Evolutionary conservation across 2,329 filamentous ascomycete genomes (phyloP).

Genomic region (Aureobasidium lini): DNA sequence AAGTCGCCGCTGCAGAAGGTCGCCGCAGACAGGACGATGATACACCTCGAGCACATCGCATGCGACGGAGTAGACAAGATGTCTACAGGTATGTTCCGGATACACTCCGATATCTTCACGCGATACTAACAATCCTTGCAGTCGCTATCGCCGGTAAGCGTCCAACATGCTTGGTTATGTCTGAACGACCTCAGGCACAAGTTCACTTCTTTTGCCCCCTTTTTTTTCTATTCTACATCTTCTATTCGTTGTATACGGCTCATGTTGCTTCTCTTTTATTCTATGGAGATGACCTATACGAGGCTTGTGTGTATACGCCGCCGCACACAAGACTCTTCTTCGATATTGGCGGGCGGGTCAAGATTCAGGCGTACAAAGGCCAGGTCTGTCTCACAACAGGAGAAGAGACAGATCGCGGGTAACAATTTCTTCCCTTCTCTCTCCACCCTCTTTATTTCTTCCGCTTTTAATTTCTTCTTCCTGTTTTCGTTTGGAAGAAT

Average conservation of each 20-base stretch:
- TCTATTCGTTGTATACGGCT: neutral
- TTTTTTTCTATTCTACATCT: neutral
- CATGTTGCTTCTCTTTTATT: neutral
- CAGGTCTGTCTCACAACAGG: neutral
- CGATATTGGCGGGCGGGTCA: neutral
- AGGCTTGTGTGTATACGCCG: neutral
- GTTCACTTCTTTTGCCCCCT: neutral
- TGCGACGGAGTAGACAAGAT: slow-evolving; percentile 14
- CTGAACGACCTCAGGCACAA: neutral
- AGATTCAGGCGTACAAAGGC: neutral
- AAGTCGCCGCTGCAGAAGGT: slow-evolving; percentile 15
- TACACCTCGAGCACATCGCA: slow-evolving; percentile 11
- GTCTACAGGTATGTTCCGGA: slow-evolving; percentile 17
- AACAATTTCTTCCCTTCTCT: neutral
- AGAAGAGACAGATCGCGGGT: neutral
- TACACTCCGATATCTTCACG: no score
- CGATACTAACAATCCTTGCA: neutral
- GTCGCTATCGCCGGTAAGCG: slow-evolving; percentile 15
- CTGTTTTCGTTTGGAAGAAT: neutral
- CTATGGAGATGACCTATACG: no score
- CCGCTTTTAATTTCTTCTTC: neutral
- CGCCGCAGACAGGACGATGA: slow-evolving; percentile 17
- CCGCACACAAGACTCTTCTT: neutral
- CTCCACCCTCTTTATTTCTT: neutral
- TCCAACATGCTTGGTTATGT: neutral